Evolutionary conservation across 768 basidiomycete genomes (phyloP), one percentile per base, ranked within the genome.

Genomic region (Dictyophora rubrovolvata): DNA sequence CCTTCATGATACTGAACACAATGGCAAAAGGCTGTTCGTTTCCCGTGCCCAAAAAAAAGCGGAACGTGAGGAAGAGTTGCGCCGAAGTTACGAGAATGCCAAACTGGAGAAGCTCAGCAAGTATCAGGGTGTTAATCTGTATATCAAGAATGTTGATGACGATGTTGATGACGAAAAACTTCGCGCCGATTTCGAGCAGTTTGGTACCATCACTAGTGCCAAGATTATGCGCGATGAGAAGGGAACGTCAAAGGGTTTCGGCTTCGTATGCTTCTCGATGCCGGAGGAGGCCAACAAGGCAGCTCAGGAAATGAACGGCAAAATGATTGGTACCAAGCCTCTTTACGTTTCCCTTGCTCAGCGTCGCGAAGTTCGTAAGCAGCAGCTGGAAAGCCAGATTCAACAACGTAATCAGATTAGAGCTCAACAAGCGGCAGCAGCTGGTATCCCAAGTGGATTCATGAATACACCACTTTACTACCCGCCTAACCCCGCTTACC

Each of bases 301-400:
- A 62, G 93, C 98, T 61, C 90, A 93, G 57, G 96, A 99, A 79
- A 96, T 99, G 93, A 99, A 99, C 82, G 97, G 96, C 83, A 95
- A 95, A 78, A 98, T 98, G 87, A 91, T 98, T 68, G 95, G 95
- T 62, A 83, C 87, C 65, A 99, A 99, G 77, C 96, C 96, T 55
- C 84, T 99, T 67, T 99, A 98, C 69, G 96, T 99, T 70, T 94
- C 95, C 47, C 85, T 98, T 65, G 96, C 96, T 65, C 96, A 99
- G 72, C 92, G 95, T 65, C 93, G 93, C 63, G 96, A 99, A 69
- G 90, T 96, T 68, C 90, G 96, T 71, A 84, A 94, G 69, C 95
- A 98, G 73, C 94, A 98, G 72, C 82, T 99, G 66, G 96, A 98
- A 77, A 93, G 89, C 69, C 96, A 98, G 79, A 94, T 97, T 69